These are phyloP conservation scores for Backusella sp. DNA, from an alignment of 192 early-diverging fungal genomes.

Conservation along the genomic window DNA sequence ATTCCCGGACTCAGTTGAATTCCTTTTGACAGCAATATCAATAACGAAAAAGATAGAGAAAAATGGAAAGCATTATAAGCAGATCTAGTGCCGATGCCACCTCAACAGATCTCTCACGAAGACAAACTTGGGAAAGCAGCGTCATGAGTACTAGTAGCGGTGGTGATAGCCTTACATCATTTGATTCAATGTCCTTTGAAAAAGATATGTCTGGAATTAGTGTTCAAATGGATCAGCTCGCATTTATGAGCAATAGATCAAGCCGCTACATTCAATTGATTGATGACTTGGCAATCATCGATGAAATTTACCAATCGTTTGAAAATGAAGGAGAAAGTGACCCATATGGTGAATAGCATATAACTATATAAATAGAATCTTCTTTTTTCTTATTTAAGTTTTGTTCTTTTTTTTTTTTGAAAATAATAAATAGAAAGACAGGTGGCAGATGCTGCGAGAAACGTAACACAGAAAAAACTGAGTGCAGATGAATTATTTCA, in stretches of 20 bases:
- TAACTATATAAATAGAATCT: background rate
- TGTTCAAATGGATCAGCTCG: background rate
- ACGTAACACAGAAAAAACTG: slow-evolving; percentile 5
- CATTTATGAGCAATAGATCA: background rate
- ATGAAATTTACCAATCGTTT: slow-evolving; percentile 4
- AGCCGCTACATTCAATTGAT: background rate
- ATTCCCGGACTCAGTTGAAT: background rate
- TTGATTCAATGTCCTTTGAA: background rate
- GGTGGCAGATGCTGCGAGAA: slow-evolving; percentile 12
- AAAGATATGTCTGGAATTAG: background rate
- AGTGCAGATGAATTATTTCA: background rate
- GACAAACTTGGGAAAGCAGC: background rate
- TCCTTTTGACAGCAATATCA: background rate
- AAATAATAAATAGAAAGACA: slow-evolving; percentile 1
- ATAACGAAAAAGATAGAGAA: background rate
- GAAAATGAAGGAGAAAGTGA: background rate
- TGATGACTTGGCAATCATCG: slow-evolving; percentile 9
- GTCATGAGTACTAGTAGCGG: background rate
- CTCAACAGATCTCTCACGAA: background rate
- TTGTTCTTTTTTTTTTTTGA: background rate
- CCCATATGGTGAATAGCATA: slow-evolving; percentile 1
- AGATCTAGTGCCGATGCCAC: background rate
- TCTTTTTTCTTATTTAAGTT: background rate
- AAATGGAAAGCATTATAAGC: background rate
- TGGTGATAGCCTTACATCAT: background rate